These are phyloP conservation scores for Xylariaceae sp. DNA, from an alignment of 2,329 filamentous ascomycete species.

Conservation along the genomic window DNA sequence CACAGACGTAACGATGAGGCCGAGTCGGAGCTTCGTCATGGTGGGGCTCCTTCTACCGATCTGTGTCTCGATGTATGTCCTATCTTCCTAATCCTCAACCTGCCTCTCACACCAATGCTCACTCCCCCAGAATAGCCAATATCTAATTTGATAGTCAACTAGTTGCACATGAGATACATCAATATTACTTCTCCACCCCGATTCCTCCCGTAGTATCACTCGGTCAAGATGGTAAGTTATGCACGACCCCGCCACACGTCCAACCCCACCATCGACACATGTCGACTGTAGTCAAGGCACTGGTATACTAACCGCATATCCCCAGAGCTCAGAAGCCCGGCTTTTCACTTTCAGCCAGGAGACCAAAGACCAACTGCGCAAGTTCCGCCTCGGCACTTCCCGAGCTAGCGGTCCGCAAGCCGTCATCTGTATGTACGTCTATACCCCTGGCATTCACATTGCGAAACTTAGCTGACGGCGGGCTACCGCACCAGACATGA, in stretches of 20 bases:
- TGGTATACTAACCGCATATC: conserved; percentile 8
- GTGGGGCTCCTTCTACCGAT: too few species aligned
- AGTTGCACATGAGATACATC: too few species aligned
- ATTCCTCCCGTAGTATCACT: too few species aligned
- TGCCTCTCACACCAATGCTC: too few species aligned
- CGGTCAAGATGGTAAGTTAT: conserved; percentile 13
- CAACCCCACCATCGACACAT: not conserved
- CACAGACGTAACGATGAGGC: too few species aligned
- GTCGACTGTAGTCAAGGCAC: not conserved
- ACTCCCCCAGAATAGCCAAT: too few species aligned
- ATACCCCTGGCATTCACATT: conserved; percentile 7
- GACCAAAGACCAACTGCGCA: conserved; percentile 84
- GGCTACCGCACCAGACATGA: conserved; percentile 61
- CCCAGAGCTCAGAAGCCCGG: conserved; percentile 71
- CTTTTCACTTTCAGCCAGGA: conserved; percentile 91
- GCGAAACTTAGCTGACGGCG: not conserved
- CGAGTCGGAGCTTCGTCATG: too few species aligned
- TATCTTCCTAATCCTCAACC: too few species aligned
- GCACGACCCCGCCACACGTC: conserved; percentile 10
- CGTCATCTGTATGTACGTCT: conserved; percentile 77
- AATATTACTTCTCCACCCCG: too few species aligned
- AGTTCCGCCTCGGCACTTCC: conserved; percentile 90
- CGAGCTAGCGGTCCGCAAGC: conserved; percentile 80
- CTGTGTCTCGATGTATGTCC: too few species aligned
- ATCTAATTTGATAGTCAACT: too few species aligned